Conservation (phyloP, 352 stramenopile species). For the Globisporangium parvum region DNA sequence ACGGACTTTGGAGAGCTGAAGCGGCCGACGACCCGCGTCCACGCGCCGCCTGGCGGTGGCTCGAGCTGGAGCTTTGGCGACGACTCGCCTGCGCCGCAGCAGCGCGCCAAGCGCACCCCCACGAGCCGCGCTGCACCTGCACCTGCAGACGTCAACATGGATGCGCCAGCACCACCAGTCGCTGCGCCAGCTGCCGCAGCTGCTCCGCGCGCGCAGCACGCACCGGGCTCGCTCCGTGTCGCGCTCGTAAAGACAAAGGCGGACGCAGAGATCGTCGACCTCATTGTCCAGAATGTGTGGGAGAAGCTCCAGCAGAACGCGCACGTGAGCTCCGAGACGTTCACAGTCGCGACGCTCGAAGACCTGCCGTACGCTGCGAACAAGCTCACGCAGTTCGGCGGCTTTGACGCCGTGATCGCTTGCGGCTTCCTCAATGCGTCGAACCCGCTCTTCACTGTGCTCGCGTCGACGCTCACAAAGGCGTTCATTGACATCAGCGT, state of each 20-base stretch:
- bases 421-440: constrained; percentile 70
- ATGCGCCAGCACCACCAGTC: constrained; percentile 13
- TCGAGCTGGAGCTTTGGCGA: constrained; percentile 76
- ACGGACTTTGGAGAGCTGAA: constrained; percentile 80
- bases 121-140: constrained; percentile 17
- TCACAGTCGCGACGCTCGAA: constrained; percentile 62
- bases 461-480: constrained; percentile 52
- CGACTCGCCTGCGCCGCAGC: constrained; percentile 16
- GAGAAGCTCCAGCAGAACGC: constrained; percentile 31
- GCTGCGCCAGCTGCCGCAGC: constrained; percentile 12
- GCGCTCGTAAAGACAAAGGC: constrained; percentile 72
- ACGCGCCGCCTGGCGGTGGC: constrained; percentile 70
- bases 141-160: constrained; percentile 19
- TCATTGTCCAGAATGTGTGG: constrained; percentile 62
- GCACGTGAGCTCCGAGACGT: constrained; percentile 42
- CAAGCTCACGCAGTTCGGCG: constrained; percentile 61
- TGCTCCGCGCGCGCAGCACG: constrained; percentile 4
- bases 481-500: constrained; percentile 83
- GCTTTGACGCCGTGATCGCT: constrained; percentile 71
- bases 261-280: constrained; percentile 67
- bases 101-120: constrained; percentile 16
- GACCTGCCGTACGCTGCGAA: constrained; percentile 80
- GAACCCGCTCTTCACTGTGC: constrained; percentile 56
- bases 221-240: constrained; percentile 29
- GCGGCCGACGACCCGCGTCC: constrained; percentile 75